Conservation (phyloP, 306 rosid species). For the Lupinus albus region DNA sequence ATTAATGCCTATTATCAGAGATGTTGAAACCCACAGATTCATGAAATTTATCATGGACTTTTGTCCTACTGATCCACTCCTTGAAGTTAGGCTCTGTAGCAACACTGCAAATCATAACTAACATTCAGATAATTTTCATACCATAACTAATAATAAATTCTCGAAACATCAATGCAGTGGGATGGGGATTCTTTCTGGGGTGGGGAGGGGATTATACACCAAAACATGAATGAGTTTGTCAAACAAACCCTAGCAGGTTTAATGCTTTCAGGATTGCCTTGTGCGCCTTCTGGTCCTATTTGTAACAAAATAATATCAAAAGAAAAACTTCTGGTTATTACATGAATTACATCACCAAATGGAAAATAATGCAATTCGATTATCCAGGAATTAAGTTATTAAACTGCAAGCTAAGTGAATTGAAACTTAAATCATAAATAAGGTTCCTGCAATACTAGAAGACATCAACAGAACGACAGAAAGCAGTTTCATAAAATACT, state of each 20-base stretch:
- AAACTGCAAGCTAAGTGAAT: not conserved
- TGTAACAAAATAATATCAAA: conserved; percentile 30
- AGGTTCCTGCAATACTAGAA: conserved; percentile 5
- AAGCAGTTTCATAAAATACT: not conserved
- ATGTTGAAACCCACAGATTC: conserved; percentile 52
- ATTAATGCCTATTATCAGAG: not conserved
- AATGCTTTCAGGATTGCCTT: conserved; percentile 71
- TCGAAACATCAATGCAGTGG: not conserved
- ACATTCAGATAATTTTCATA: not conserved
- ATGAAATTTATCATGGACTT: conserved; percentile 53
- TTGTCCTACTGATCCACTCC: conserved; percentile 71
- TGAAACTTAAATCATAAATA: not conserved
- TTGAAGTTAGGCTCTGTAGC: conserved; percentile 61
- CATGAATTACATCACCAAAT: conserved; percentile 12
- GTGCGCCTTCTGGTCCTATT: conserved; percentile 85
- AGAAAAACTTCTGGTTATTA: conserved; percentile 24
- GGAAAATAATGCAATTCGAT: conserved; percentile 4
- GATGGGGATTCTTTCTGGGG: not conserved
- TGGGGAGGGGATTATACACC: conserved; percentile 20
- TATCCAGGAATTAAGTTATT: not conserved
- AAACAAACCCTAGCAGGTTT: conserved; percentile 65
- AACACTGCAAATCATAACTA: conserved; percentile 53
- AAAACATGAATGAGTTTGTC: conserved; percentile 41
- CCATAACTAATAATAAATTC: conserved; percentile 14
- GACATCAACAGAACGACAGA: not conserved